Percentiles rank a stretch among this genome's conserved stretches.
Evolutionary conservation across 768 basidiomycete species (phyloP).

Genomic region (Naganishia friedmannii): DNA sequence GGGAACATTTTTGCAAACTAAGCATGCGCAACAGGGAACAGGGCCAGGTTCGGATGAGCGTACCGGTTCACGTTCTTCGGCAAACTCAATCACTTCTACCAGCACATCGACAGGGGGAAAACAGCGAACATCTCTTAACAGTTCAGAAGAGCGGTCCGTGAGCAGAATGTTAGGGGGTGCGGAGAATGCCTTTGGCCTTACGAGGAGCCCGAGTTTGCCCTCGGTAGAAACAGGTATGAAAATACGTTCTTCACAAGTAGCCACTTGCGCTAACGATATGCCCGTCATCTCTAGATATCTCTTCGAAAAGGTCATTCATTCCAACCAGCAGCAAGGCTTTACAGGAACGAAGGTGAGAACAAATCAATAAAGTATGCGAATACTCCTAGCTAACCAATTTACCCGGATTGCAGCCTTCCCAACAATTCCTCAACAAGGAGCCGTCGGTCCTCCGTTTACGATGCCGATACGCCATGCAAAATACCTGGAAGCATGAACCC

Average conservation of each 20-base stretch:
- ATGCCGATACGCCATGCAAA: conserved; percentile 16
- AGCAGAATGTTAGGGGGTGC: conserved; percentile 7
- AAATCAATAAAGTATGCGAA: no score
- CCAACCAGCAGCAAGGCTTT: conserved; percentile 8
- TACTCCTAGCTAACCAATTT: no score
- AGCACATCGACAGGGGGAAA: neutral
- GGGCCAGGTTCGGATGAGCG: neutral
- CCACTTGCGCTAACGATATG: neutral
- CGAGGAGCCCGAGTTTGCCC: conserved; percentile 4
- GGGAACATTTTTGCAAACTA: neutral
- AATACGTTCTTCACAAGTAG: neutral
- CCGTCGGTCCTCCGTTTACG: neutral
- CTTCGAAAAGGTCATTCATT: conserved; percentile 14
- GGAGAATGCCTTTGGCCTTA: neutral
- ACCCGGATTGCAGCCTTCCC: neutral
- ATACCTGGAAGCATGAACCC: conserved; percentile 16
- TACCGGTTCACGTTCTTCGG: neutral
- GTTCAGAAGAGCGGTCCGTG: conserved; percentile 12
- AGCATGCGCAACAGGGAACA: neutral
- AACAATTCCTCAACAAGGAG: conserved; percentile 2
- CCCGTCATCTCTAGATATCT: neutral
- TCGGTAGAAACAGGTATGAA: conserved; percentile 10
- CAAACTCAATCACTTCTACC: no score
- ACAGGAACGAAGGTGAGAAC: conserved; percentile 24
- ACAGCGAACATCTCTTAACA: neutral